A percentile compares a stretch with the other conserved stretches of the same genome.
phyloP scores from a whole-genome alignment of 2,329 filamentous ascomycete genomes.

The Ascochyta viciae-villosae region DNA sequence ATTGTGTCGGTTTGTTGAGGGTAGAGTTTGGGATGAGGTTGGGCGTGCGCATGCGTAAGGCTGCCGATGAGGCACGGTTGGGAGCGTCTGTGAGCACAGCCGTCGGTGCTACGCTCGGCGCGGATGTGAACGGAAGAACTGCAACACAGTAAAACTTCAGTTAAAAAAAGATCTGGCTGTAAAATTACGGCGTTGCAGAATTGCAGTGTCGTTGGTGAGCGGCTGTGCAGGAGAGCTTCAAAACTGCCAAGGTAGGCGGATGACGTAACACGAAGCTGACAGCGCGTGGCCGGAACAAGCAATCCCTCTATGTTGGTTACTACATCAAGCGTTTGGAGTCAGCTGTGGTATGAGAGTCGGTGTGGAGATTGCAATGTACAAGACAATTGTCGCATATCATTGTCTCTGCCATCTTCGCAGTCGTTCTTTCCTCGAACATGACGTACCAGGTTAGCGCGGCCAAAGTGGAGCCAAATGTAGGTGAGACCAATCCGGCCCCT shows the following conservation, averaged over 20 bases:
- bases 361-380: background rate
- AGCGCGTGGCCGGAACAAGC: background rate
- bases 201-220: conserved; percentile 19
- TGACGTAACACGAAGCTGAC: conserved; percentile 32
- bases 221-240: conserved; percentile 21
- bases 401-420: conserved; percentile 3
- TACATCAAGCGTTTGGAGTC: background rate
- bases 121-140: conserved; percentile 12
- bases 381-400: background rate
- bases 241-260: conserved; percentile 28
- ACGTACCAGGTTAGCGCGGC: conserved; percentile 14
- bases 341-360: background rate
- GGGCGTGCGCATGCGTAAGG: conserved; percentile 23
- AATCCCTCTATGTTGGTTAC: background rate
- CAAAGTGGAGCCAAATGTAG: conserved; percentile 13
- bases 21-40: conserved; percentile 15
- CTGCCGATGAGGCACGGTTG: conserved; percentile 16
- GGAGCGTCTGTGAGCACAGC: conserved; percentile 1
- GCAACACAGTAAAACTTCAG: background rate
- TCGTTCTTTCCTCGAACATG: conserved; percentile 12
- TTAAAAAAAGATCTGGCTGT: background rate
- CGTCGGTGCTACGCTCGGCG: conserved; percentile 15
- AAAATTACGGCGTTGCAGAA: conserved; percentile 13
- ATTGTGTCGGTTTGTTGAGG: conserved; percentile 36
- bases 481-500: conserved; percentile 4